These are phyloP conservation scores for Cryptococcus maquisensis DNA, from an alignment of 1,284 basidiomycete species.

Conservation along the genomic window DNA sequence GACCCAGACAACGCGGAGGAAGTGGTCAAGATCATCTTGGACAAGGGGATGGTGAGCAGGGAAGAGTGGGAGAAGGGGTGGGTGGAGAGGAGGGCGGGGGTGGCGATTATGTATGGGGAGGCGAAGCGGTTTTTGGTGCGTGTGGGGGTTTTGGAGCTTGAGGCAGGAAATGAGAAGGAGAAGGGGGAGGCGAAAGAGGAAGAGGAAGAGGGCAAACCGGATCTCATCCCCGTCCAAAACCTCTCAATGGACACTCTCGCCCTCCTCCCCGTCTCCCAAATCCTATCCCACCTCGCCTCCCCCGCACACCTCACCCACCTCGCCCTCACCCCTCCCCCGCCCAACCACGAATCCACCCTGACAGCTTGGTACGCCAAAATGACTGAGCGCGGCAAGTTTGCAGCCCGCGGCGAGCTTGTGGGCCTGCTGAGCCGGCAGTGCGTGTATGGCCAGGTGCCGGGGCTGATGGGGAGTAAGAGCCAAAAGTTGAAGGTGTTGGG, in stretches of 20 bases:
- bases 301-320: slow-evolving; percentile 9
- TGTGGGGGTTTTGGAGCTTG: too few species aligned
- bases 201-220: background rate
- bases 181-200: background rate
- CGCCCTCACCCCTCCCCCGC: slow-evolving; percentile 9
- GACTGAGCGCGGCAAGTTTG: slow-evolving; percentile 6
- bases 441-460: too few species aligned
- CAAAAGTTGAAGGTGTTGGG: slow-evolving; percentile 15
- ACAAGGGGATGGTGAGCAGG: background rate
- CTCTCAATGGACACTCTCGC: background rate
- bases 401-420: slow-evolving; percentile 14
- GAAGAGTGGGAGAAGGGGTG: slow-evolving; percentile 9
- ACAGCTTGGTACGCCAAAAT: slow-evolving; percentile 15
- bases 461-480: background rate
- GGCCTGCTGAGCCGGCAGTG: slow-evolving; percentile 12
- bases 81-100: slow-evolving; percentile 3
- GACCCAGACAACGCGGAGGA: slow-evolving; percentile 13
- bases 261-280: too few species aligned
- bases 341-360: background rate
- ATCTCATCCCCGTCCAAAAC: background rate
- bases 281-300: too few species aligned
- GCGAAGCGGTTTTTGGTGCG: slow-evolving; percentile 14
- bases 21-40: slow-evolving; percentile 14
- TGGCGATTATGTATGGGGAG: slow-evolving; percentile 11
- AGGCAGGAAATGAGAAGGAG: background rate